Evolutionary conservation across 805 yeast genomes (phyloP).

Genomic region (Wickerhamiella siamensis): DNA sequence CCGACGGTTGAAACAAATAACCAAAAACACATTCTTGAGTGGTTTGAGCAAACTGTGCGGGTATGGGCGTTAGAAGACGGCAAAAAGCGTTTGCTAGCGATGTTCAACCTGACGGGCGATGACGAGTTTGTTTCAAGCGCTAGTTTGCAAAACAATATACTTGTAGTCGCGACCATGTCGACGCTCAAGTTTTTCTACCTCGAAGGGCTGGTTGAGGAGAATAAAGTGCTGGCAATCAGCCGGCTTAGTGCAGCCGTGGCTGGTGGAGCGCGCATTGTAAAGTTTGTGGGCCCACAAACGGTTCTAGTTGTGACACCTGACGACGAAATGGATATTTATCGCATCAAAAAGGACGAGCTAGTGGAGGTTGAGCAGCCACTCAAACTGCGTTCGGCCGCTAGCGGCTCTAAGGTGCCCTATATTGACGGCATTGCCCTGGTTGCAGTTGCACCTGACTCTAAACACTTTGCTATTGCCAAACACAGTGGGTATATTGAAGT

Average conservation of each 20-base stretch:
- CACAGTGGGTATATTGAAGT: slow-evolving; percentile 52
- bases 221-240: slow-evolving; percentile 29
- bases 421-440: slow-evolving; percentile 39
- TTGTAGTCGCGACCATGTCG: slow-evolving; percentile 59
- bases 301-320: slow-evolving; percentile 19
- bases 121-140: slow-evolving; percentile 70
- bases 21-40: slow-evolving; percentile 44
- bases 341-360: slow-evolving; percentile 6
- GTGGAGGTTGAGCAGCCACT: slow-evolving; percentile 8
- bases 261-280: slow-evolving; percentile 11
- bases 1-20: slow-evolving; percentile 39
- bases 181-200: slow-evolving; percentile 57
- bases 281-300: slow-evolving; percentile 13
- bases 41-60: slow-evolving; percentile 72
- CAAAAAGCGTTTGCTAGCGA: slow-evolving; percentile 45
- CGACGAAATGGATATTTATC: slow-evolving; percentile 17
- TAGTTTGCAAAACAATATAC: slow-evolving; percentile 48
- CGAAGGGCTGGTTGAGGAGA: slow-evolving; percentile 31
- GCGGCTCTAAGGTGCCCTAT: slow-evolving; percentile 27
- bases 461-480: slow-evolving; percentile 42
- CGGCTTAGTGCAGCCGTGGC: slow-evolving; percentile 6
- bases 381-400: background rate
- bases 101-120: slow-evolving; percentile 40
- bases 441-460: slow-evolving; percentile 33
- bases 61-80: slow-evolving; percentile 48